Base-by-base conservation (phyloP, 2,329 filamentous ascomycete species). In the Fusarium drepaniforme region DNA sequence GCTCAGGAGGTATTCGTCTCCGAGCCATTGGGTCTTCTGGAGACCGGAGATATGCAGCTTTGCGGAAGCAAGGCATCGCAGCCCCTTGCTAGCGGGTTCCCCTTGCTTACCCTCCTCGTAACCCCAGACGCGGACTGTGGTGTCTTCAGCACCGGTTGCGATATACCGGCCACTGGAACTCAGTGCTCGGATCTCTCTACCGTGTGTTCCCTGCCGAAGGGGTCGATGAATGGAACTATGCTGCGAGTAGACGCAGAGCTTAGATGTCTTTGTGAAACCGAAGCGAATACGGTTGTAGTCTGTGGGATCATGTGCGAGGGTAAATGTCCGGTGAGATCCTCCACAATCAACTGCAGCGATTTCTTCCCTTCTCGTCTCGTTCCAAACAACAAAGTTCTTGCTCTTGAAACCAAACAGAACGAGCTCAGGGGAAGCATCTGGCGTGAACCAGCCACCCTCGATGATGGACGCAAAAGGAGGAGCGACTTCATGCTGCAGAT, bases 41-140 rank as follows among this genome's bases (percentile, higher is more conserved):
- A 98, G 90, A 0, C 96, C 97, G 0, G 95, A 93, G 2, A 91
- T 93, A 80, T 99, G 97, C 65, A 90, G 90, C 74, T 94, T 92
- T 23, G 98, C 82, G 0, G 92, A 91, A 12, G 91, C 89, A 25
- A 93, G 79, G 75, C 90, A 93, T 51, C 81, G 80, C 69, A 86
- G 72, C 12, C 79, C 78, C 57, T 73, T 60, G 23, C 51, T 63
- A 8, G 57, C 35, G 23, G 53, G 53, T 37, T 59, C 30, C 4
- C 60, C 61, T 13, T 61, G 40, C 73, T 59, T 69, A 44, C 25
- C 64, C 9, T 80, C 67, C 12, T 80, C 68, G 44, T 88, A 87
- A 42, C 85, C 82, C 88, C 92, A 97, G 35, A 98, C 89, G 37
- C 94, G 92, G 71, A 99, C 93, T 1, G 84, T 86, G 18, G 85